phyloP scores from a whole-genome alignment of 2,329 filamentous ascomycete genomes.

The Fusarium anthophilum region DNA sequence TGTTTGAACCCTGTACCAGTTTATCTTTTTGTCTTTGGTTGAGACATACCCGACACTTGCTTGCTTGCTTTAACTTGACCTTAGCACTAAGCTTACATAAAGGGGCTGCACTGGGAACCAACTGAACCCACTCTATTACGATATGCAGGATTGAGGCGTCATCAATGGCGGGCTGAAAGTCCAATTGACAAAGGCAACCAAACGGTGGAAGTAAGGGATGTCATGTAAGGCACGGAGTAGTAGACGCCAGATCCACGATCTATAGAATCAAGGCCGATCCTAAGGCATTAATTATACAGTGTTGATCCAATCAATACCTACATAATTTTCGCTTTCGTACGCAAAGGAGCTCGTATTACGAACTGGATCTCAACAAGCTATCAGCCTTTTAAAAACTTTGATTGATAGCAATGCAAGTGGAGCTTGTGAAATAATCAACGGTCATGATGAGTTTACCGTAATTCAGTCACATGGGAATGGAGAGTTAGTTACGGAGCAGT shows the following conservation, averaged over 20 bases:
- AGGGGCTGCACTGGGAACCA: conserved; percentile 4
- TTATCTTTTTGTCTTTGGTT: not conserved
- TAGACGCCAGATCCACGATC: not conserved
- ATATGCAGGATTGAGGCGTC: conserved; percentile 25
- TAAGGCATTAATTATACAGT: not conserved
- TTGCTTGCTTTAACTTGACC: not conserved
- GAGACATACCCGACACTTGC: not conserved
- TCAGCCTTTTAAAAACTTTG: not conserved
- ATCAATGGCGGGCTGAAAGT: not conserved
- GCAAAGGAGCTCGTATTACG: not conserved
- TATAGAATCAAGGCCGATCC: not conserved
- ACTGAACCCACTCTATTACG: conserved; percentile 7
- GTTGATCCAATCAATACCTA: not conserved
- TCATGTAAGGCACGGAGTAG: not conserved
- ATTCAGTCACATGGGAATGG: conserved; percentile 10
- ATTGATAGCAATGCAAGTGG: not conserved
- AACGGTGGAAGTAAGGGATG: conserved; percentile 6
- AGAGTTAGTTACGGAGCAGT: not conserved
- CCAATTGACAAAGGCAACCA: not conserved
- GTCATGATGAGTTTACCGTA: not conserved
- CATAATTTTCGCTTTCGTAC: conserved; percentile 12
- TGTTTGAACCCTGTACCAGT: not conserved
- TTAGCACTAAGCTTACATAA: conserved; percentile 3
- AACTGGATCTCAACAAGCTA: not conserved
- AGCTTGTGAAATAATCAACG: conserved; percentile 7